Percentiles rank a stretch among this genome's conserved stretches.
Conservation (phyloP, 2,329 filamentous ascomycete genomes). For the Fusarium austroafricanum region DNA sequence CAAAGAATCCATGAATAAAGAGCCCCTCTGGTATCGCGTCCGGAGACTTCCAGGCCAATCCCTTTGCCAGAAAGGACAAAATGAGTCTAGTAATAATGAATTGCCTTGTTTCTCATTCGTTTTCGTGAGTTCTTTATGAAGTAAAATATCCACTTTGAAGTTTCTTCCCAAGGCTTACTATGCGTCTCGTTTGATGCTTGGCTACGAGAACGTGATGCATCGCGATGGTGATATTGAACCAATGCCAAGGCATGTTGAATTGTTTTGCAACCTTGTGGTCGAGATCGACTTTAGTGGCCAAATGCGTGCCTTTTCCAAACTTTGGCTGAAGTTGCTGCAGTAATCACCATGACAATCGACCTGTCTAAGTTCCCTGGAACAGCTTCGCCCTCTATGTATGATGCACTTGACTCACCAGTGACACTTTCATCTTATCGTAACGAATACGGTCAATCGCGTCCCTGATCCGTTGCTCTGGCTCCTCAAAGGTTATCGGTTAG, state of each 20-base stretch:
- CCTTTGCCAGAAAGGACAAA: slow-evolving; percentile 5
- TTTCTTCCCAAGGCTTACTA: not conserved
- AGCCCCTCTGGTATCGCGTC: slow-evolving; percentile 25
- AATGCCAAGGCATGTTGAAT: not conserved
- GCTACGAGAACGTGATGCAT: not conserved
- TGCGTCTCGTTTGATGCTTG: not conserved
- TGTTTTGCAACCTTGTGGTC: fast-evolving
- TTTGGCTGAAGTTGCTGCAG: not conserved
- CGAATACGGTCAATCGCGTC: slow-evolving; percentile 4
- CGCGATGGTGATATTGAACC: not conserved
- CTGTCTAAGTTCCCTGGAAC: not conserved
- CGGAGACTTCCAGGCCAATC: slow-evolving; percentile 32
- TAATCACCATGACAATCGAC: not conserved
- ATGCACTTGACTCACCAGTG: not conserved
- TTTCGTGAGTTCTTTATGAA: not conserved
- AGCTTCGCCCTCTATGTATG: not conserved
- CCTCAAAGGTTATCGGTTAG: not conserved
- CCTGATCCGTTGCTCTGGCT: not conserved
- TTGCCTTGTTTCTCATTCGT: slow-evolving; percentile 15
- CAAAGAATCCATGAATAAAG: slow-evolving; percentile 9
- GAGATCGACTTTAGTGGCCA: not conserved
- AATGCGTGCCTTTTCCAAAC: not conserved
- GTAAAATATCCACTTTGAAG: not conserved
- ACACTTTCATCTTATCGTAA: not conserved
- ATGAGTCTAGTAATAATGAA: slow-evolving; percentile 10